A percentile compares a stretch with the other conserved stretches of the same genome.
These are phyloP conservation scores for Medicago lupulina DNA, from an alignment of 306 rosid species.

Conservation along the genomic window DNA sequence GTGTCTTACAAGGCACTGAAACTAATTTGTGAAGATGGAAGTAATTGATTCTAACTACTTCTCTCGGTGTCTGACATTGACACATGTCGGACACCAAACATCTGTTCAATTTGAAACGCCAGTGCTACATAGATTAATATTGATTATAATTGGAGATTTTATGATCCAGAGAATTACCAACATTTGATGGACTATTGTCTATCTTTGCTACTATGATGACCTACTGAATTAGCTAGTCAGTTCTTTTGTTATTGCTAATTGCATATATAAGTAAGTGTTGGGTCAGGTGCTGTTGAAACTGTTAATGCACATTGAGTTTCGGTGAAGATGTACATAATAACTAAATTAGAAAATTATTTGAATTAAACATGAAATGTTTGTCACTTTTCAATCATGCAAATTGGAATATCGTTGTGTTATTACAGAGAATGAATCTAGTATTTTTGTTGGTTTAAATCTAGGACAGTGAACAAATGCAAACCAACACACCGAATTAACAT, in stretches of 20 bases:
- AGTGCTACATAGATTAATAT: neutral
- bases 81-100: neutral
- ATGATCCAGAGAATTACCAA: neutral
- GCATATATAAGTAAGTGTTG: neutral
- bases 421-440: neutral
- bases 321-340: conserved; percentile 14
- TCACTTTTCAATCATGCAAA: neutral
- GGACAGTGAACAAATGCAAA: too few relatives aligned
- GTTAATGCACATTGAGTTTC: conserved; percentile 1
- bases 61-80: neutral
- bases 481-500: too few relatives aligned
- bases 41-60: neutral
- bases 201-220: neutral
- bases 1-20: neutral
- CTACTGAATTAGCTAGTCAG: neutral
- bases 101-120: neutral
- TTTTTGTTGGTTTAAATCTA: too few relatives aligned
- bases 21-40: neutral
- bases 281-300: conserved; percentile 13
- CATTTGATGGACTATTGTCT: neutral
- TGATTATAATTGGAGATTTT: neutral
- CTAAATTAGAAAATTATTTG: conserved; percentile 8
- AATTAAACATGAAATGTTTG: neutral
- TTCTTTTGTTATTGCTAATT: conserved; percentile 14
- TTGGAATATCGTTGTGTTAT: neutral